Evolutionary conservation across 768 basidiomycete genomes (phyloP), one percentile per base, ranked within the genome.

Genomic region (Rhodotorula diobovata): DNA sequence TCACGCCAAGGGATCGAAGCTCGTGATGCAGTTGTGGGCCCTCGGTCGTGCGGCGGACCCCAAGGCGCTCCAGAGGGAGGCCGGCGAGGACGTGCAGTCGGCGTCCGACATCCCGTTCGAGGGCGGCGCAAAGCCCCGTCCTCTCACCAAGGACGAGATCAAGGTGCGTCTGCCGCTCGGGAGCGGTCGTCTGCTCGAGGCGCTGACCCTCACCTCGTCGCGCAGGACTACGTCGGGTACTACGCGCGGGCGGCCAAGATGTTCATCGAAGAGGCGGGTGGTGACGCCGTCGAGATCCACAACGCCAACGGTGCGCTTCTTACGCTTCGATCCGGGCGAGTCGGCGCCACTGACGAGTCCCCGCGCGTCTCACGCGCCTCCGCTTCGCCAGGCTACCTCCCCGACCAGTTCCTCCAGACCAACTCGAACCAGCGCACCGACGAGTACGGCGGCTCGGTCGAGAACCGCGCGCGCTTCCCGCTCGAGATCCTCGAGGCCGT

Each of bases 401-500:
- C 74, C 39, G 69, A 77, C 60, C 78, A 78, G 58, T 78, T 77
- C 72, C 60, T 77, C 28, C 69, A 75, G 45, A 68, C 71, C n/a
- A 60, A n/a, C 46, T 72, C 67, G 60, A 77, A 77, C 74, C 20
- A 85, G 83, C 75, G 77, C 37, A 76, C 73, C 16, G 78, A 77
- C 80, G 83, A 57, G 32, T 91, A 88, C 78, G 89, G 89, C 0
- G 89, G 90, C 4, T 84, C 83, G 53, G 80, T 89, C 39, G 85
- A 87, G 77, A 85, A 84, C 66, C 82, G 90, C 12, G 81, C 83
- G 1, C 82, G 85, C 39, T 89, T 90, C 77, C 76, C 79, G 0
- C 79, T 87, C 14, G 86, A 87, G 69, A 81, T 88, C 48, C 77
- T 86, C 12, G 82, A 85, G 45, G 86, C 85, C 2, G 80, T 89